Evolutionary conservation across 768 basidiomycete species (phyloP).

Genomic region (Termitomyces sp.): DNA sequence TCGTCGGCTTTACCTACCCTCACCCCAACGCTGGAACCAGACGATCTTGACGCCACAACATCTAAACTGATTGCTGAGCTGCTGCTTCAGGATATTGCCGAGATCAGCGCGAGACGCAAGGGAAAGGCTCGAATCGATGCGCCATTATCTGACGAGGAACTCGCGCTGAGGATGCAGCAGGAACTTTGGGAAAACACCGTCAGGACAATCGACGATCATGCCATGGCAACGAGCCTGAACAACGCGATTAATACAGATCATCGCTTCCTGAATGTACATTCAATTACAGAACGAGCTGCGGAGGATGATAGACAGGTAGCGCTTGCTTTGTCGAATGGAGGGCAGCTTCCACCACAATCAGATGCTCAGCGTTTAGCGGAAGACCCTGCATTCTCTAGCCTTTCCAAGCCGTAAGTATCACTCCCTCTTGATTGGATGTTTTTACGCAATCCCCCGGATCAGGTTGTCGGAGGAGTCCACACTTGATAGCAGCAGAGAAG

Average conservation of each 20-base stretch:
- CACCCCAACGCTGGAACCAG: background rate
- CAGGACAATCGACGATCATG: conserved; percentile 6
- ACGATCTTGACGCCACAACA: conserved; percentile 8
- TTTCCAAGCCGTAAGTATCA: conserved; percentile 6
- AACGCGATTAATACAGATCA: conserved; percentile 11
- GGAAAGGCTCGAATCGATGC: conserved; percentile 15
- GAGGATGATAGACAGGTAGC: conserved; percentile 15
- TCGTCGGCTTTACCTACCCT: background rate
- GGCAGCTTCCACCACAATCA: conserved; percentile 7
- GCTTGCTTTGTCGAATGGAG: conserved; percentile 6
- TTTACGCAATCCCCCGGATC: background rate
- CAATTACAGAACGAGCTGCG: conserved; percentile 13
- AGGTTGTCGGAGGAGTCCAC: background rate
- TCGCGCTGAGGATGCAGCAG: conserved; percentile 11
- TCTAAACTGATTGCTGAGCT: conserved; percentile 7
- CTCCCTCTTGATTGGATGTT: background rate
- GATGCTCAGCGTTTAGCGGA: conserved; percentile 13
- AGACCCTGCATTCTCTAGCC: conserved; percentile 4
- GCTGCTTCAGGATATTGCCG: conserved; percentile 6
- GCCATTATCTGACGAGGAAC: conserved; percentile 15
- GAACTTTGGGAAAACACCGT: conserved; percentile 6
- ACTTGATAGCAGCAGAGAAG: background rate
- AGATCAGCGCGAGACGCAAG: conserved; percentile 13
- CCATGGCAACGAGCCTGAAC: conserved; percentile 13
- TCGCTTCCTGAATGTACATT: conserved; percentile 5